Percentiles rank a stretch among this genome's conserved stretches.
phyloP scores from a whole-genome alignment of 495 filamentous ascomycete species.

The Xanthoparmelia taractica region DNA sequence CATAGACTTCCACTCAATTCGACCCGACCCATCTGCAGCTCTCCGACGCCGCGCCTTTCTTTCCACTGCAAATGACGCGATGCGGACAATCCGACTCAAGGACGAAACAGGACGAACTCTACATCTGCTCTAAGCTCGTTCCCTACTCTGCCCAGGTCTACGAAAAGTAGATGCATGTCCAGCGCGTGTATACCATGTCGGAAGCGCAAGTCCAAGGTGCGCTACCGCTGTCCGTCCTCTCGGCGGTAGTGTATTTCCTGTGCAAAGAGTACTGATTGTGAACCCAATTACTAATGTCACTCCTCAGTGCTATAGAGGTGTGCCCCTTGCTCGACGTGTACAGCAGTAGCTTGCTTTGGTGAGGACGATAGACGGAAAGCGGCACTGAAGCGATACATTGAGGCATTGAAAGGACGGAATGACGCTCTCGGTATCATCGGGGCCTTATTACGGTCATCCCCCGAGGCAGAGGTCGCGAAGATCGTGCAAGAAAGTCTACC shows the following conservation, averaged over 20 bases:
- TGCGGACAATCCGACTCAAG: constrained; percentile 22
- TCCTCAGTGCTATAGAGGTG: constrained; percentile 42
- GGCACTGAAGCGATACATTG: constrained; percentile 34
- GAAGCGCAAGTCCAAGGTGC: constrained; percentile 48
- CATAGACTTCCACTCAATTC: not conserved
- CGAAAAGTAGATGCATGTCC: constrained; percentile 41
- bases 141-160: constrained; percentile 10
- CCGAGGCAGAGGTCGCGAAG: constrained; percentile 37
- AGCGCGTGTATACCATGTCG: constrained; percentile 49
- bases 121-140: not conserved
- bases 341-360: constrained; percentile 42
- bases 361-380: constrained; percentile 41
- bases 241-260: not conserved
- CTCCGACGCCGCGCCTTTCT: not conserved
- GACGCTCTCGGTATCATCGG: constrained; percentile 37
- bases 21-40: not conserved
- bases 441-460: constrained; percentile 34
- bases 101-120: constrained; percentile 13
- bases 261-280: not conserved
- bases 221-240: not conserved
- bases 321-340: constrained; percentile 44
- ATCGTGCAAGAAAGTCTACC: no score
- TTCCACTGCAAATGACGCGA: not conserved
- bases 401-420: constrained; percentile 30
- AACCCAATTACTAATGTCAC: not conserved